Evolutionary conservation across 2,329 filamentous ascomycete species (phyloP).

Genomic region (Stagonosporopsis cucurbitacearum): DNA sequence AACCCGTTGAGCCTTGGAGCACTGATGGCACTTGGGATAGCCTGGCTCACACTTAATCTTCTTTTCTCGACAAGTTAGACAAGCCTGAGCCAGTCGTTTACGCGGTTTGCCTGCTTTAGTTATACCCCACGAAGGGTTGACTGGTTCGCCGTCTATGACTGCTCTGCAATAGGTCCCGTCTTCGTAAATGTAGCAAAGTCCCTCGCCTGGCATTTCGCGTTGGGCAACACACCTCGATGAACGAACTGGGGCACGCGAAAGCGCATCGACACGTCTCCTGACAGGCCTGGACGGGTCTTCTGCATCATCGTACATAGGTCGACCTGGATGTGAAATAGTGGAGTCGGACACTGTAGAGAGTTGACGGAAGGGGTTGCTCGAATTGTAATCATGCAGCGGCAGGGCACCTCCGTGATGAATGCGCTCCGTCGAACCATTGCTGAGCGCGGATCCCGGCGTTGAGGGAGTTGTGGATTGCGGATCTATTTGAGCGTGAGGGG

Average conservation of each 20-base stretch:
- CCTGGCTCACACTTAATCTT: conserved; percentile 97
- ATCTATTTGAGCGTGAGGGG: conserved; percentile 25
- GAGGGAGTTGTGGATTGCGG: conserved; percentile 33
- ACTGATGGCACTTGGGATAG: conserved; percentile 85
- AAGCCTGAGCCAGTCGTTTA: conserved; percentile 90
- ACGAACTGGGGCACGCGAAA: conserved; percentile 41
- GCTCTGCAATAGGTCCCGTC: conserved; percentile 84
- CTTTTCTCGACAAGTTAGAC: conserved; percentile 91
- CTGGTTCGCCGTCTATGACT: conserved; percentile 81
- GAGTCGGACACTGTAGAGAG: conserved; percentile 38
- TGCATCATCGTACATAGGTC: conserved; percentile 37
- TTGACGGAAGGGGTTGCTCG: conserved; percentile 30
- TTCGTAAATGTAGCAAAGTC: conserved; percentile 84
- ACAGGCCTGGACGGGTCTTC: conserved; percentile 37
- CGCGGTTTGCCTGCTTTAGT: conserved; percentile 94
- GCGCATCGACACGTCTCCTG: conserved; percentile 45
- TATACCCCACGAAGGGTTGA: conserved; percentile 91
- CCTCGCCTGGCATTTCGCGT: conserved; percentile 74
- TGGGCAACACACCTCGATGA: conserved; percentile 47
- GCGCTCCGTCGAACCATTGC: conserved; percentile 29
- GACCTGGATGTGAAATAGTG: conserved; percentile 19
- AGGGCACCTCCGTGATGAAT: conserved; percentile 34
- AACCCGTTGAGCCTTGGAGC: conserved; percentile 84
- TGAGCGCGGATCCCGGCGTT: conserved; percentile 31
- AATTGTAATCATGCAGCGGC: conserved; percentile 29